These are phyloP conservation scores for Leucosporidium scottii DNA, from an alignment of 768 basidiomycete genomes.

Conservation along the genomic window DNA sequence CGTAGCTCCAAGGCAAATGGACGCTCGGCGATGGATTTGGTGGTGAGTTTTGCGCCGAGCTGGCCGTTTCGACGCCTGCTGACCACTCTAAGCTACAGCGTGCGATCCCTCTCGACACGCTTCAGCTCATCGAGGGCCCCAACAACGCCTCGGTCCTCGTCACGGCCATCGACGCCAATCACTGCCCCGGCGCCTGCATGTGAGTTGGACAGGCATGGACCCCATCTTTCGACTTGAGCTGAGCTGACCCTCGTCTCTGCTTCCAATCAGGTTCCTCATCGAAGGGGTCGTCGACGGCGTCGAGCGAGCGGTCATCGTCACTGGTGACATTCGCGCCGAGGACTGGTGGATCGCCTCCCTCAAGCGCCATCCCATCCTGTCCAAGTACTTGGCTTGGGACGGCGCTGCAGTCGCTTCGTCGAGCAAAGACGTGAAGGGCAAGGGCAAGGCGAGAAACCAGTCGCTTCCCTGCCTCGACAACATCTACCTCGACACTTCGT, in stretches of 20 bases:
- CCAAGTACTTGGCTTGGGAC: conserved; percentile 54
- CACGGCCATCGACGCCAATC: conserved; percentile 83
- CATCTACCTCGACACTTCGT: conserved; percentile 78
- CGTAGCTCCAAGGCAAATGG: conserved; percentile 69
- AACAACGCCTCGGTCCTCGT: conserved; percentile 57
- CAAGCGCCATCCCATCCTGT: conserved; percentile 61
- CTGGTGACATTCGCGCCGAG: conserved; percentile 88
- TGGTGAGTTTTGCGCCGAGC: too few species aligned
- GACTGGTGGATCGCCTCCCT: conserved; percentile 66
- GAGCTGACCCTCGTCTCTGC: not conserved
- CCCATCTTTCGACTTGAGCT: not conserved
- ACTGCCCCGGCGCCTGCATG: conserved; percentile 93
- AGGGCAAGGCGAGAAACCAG: not conserved
- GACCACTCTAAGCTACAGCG: conserved; percentile 44
- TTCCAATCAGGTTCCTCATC: conserved; percentile 30
- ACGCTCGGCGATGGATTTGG: not conserved
- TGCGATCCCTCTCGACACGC: conserved; percentile 56
- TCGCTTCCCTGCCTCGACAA: conserved; percentile 15
- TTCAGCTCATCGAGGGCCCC: conserved; percentile 52
- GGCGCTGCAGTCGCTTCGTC: not conserved
- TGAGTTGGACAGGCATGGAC: conserved; percentile 43
- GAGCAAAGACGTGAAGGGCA: not conserved
- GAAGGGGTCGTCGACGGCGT: conserved; percentile 79
- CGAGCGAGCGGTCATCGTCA: conserved; percentile 69
- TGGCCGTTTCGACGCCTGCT: too few species aligned